These are phyloP conservation scores for Coriaria nepalensis DNA, from an alignment of 306 rosid genomes.

Conservation along the genomic window DNA sequence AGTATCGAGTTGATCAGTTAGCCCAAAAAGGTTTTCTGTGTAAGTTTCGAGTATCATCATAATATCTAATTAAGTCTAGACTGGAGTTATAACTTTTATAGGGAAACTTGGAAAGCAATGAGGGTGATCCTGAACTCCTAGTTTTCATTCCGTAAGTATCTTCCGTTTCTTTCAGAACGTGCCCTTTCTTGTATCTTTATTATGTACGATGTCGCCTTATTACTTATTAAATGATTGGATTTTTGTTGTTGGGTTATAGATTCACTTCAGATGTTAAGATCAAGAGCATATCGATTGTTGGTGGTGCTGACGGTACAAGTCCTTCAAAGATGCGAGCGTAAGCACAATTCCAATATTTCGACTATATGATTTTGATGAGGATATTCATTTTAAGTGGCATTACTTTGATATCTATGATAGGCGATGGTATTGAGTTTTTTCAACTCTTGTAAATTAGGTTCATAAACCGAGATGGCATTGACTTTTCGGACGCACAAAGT, in stretches of 20 bases:
- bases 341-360: conserved; percentile 15
- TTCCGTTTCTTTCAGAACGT: neutral
- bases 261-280: conserved; percentile 95
- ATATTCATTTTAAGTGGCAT: no score
- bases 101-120: conserved; percentile 91
- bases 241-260: conserved; percentile 24
- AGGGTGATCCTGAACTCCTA: conserved; percentile 94
- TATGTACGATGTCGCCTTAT: neutral
- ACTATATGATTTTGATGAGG: neutral
- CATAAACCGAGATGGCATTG: conserved; percentile 86
- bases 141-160: conserved; percentile 72
- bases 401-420: no score
- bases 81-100: conserved; percentile 3
- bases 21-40: no score
- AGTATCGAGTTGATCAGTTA: no score
- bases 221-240: neutral
- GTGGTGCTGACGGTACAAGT: conserved; percentile 76
- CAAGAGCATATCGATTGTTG: conserved; percentile 78
- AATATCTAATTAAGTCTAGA: no score
- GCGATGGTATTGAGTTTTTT: neutral
- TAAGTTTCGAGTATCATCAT: no score
- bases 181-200: neutral
- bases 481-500: conserved; percentile 93
- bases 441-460: conserved; percentile 36
- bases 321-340: conserved; percentile 96